phyloP scores from a whole-genome alignment of 2,329 filamentous ascomycete species.

The Botryosphaeria dothidea region DNA sequence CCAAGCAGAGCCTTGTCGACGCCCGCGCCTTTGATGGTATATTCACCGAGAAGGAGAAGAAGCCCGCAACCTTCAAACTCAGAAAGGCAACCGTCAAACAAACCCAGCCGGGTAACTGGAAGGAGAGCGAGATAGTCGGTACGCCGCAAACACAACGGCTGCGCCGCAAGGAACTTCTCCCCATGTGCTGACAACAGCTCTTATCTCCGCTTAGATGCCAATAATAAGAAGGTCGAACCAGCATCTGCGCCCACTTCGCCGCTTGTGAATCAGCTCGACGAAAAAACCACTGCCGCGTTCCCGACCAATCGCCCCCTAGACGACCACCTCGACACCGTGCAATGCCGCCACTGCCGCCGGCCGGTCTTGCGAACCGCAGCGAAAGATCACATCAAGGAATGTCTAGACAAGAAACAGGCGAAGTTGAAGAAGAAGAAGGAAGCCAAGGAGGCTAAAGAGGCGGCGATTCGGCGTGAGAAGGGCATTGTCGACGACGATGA shows the following conservation, averaged over 20 bases:
- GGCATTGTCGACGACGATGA: slow-evolving; percentile 45
- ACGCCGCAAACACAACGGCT: slow-evolving; percentile 26
- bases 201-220: slow-evolving; percentile 5
- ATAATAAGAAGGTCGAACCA: slow-evolving; percentile 14
- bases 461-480: slow-evolving; percentile 49
- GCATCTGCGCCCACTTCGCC: slow-evolving; percentile 30
- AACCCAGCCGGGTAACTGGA: slow-evolving; percentile 70
- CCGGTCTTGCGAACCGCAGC: slow-evolving; percentile 75
- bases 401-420: slow-evolving; percentile 77
- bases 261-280: slow-evolving; percentile 65
- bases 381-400: slow-evolving; percentile 78
- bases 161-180: neutral
- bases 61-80: slow-evolving; percentile 45
- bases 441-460: slow-evolving; percentile 58
- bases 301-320: slow-evolving; percentile 78
- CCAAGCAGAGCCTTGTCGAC: slow-evolving; percentile 32
- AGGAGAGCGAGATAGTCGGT: slow-evolving; percentile 66
- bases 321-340: slow-evolving; percentile 74
- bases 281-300: slow-evolving; percentile 76
- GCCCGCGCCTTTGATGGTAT: slow-evolving; percentile 32
- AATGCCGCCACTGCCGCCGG: slow-evolving; percentile 93
- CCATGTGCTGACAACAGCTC: neutral
- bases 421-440: slow-evolving; percentile 64
- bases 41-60: slow-evolving; percentile 43
- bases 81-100: slow-evolving; percentile 65